These are phyloP conservation scores for Umbelopsis sp. DNA, from an alignment of 192 early-diverging fungal species.

Conservation along the genomic window DNA sequence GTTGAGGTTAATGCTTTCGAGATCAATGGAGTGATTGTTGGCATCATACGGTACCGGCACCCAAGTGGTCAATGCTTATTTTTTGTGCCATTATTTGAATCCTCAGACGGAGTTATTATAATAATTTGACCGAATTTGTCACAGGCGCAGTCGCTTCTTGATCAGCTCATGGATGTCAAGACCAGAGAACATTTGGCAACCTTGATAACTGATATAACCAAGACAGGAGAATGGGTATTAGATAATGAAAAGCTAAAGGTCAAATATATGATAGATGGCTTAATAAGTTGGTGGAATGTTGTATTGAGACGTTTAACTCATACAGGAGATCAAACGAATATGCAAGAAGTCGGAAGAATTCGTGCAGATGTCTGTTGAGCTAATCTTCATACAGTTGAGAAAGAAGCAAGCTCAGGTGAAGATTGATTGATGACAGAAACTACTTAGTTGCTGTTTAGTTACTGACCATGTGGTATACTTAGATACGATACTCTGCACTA, in stretches of 20 bases:
- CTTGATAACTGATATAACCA: conserved; percentile 31
- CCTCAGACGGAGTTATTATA: conserved; percentile 2
- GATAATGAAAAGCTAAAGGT: conserved; percentile 35
- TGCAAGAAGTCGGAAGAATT: conserved; percentile 50
- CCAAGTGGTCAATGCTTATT: background rate
- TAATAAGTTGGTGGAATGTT: background rate
- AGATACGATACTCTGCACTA: conserved; percentile 63
- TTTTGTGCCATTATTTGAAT: background rate
- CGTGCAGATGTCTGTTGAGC: conserved; percentile 40
- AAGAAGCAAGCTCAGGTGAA: conserved; percentile 58
- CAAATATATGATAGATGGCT: background rate
- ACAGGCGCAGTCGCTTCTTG: background rate
- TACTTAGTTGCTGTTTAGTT: background rate
- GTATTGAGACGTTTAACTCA: background rate
- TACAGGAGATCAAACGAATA: conserved; percentile 46
- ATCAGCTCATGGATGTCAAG: conserved; percentile 33
- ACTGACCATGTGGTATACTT: background rate
- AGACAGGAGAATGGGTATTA: conserved; percentile 37
- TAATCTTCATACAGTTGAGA: conserved; percentile 47
- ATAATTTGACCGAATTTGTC: background rate
- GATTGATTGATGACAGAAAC: background rate
- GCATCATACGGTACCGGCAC: background rate
- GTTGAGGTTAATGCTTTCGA: conserved; percentile 42
- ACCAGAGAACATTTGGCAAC: conserved; percentile 32
- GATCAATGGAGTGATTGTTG: conserved; percentile 17